Evolutionary conservation across 169 alveolate species (phyloP), one percentile per base, ranked within the genome.

Genomic region (Eimeria necatrix): DNA sequence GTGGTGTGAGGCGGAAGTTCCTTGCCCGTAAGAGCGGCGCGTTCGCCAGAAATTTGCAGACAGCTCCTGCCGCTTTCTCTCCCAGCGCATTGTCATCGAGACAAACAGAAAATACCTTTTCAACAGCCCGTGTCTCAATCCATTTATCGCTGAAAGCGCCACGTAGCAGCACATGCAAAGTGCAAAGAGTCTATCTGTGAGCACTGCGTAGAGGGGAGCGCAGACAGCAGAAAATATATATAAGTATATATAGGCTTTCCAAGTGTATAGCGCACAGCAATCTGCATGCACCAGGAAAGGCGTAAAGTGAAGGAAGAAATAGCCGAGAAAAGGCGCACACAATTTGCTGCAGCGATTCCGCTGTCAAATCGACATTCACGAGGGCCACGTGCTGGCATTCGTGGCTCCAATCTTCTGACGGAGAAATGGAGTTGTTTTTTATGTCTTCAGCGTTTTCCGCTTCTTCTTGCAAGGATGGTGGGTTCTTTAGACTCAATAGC

Each of bases 11-110:
- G 74, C 18, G 3, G 74, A 6, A 14, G 76, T 70, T 70, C 16
- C 80, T 70, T 81, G 70, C 90, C 90, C 64, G 46, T 51, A 81
- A 41, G n/a, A 49, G 16, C 9, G 53, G 18, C n/a, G 71, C 71
- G 24, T 81, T 41, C 32, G n/a, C 6, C 90, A 81, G 9, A 16
- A 81, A 10, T n/a, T 53, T 81, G 90, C 68, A 51, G 41, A 81
- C 16, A 20, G 90, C 51, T n/a, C 6, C 64, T 5, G 64, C 51
- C n/a, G 90, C 60, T 53, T 53, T 71, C 22, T 81, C 90, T 24
- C 90, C 90, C 20, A 81, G 64, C 18, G 71, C 90, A 53, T 81
- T 81, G 52, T 81, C 90, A 20, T 81, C 73, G 20, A 81, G 90
- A 10, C 24, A 53, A 6, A 81, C n/a, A 24, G 51, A 32, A 18